Evolutionary conservation across 208 protist genomes (phyloP).

Genomic region (Crithidia expoeki): DNA sequence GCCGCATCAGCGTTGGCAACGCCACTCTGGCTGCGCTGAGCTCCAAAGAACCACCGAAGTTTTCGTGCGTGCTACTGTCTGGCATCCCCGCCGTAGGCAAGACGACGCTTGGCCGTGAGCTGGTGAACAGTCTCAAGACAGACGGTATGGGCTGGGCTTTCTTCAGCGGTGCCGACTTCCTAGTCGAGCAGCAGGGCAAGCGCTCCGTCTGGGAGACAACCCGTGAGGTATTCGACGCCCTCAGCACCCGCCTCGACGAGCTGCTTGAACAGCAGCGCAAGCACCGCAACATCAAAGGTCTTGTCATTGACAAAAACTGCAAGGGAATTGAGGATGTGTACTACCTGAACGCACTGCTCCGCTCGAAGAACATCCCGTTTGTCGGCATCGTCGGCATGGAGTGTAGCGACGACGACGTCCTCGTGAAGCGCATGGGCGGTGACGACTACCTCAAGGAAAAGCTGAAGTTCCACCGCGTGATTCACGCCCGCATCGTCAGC

Average conservation of each 20-base stretch:
- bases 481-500: slow-evolving; percentile 74
- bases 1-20: slow-evolving; percentile 75
- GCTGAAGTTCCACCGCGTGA: slow-evolving; percentile 87
- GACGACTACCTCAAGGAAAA: slow-evolving; percentile 70
- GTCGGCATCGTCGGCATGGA: slow-evolving; percentile 87
- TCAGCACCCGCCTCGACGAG: slow-evolving; percentile 78
- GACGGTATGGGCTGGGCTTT: slow-evolving; percentile 85
- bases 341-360: slow-evolving; percentile 80
- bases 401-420: slow-evolving; percentile 58
- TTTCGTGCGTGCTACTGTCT: slow-evolving; percentile 83
- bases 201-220: slow-evolving; percentile 76
- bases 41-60: slow-evolving; percentile 87
- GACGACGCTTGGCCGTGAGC: slow-evolving; percentile 75
- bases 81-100: slow-evolving; percentile 81
- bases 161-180: slow-evolving; percentile 86
- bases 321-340: slow-evolving; percentile 86
- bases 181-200: slow-evolving; percentile 48
- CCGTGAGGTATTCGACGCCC: slow-evolving; percentile 78
- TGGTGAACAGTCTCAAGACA: slow-evolving; percentile 71
- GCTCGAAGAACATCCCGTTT: slow-evolving; percentile 74
- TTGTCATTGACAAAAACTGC: slow-evolving; percentile 91
- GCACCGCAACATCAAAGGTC: slow-evolving; percentile 72
- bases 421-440: slow-evolving; percentile 76
- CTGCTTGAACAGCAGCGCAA: slow-evolving; percentile 66
- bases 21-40: slow-evolving; percentile 64